Evolutionary conservation across 495 filamentous ascomycete genomes (phyloP).

Genomic region (Trichoderma virens): DNA sequence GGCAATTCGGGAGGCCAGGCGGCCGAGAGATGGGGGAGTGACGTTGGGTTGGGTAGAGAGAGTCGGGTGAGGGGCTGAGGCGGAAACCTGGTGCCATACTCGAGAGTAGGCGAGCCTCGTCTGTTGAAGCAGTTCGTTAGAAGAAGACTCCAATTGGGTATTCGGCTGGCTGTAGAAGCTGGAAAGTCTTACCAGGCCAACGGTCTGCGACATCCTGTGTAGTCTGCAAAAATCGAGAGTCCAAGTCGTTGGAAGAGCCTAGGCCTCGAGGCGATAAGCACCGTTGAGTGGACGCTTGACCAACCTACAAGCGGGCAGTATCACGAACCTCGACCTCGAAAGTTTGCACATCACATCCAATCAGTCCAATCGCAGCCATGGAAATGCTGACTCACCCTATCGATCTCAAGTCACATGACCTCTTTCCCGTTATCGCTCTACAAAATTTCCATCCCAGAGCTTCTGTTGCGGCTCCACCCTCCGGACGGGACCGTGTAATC

Average conservation of each 20-base stretch:
- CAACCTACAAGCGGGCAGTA: not conserved
- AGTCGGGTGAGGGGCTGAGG: slow-evolving; percentile 43
- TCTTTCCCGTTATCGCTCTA: not conserved
- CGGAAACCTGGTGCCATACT: slow-evolving; percentile 86
- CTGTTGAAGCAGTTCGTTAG: slow-evolving; percentile 37
- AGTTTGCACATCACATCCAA: slow-evolving; percentile 5
- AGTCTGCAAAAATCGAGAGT: slow-evolving; percentile 11
- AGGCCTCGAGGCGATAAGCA: not conserved
- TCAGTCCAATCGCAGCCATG: slow-evolving; percentile 2
- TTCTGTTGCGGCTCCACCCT: not conserved
- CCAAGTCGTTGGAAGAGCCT: not conserved
- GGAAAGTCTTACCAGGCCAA: slow-evolving; percentile 50
- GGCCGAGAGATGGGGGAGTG: slow-evolving; percentile 67
- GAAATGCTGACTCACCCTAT: not conserved
- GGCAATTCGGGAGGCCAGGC: slow-evolving; percentile 86
- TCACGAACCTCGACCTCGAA: not conserved
- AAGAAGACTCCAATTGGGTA: too few species aligned
- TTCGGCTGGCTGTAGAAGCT: not conserved
- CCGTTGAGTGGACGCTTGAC: not conserved
- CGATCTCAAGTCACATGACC: not conserved
- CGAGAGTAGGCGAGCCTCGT: slow-evolving; percentile 94
- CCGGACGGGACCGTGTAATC: slow-evolving; percentile 6
- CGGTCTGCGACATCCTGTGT: slow-evolving; percentile 56
- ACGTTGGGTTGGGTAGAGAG: slow-evolving; percentile 49
- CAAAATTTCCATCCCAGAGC: not conserved